Conservation (phyloP, 1,284 basidiomycete genomes). For the Ganoderma lingzhi region DNA sequence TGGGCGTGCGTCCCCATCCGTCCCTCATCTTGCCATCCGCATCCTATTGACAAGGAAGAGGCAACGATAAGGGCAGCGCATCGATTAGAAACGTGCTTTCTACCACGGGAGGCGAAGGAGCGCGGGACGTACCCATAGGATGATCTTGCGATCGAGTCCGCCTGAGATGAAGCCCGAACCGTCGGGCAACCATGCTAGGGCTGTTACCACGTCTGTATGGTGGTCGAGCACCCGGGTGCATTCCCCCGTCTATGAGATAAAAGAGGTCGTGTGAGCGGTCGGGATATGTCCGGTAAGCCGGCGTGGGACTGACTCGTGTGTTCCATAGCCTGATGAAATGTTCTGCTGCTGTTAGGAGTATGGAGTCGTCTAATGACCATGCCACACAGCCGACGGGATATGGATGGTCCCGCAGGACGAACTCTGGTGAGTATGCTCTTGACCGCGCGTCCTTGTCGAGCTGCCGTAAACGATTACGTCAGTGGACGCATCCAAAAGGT, state of each 20-base stretch:
- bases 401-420: slow-evolving; percentile 77
- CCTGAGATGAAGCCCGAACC: slow-evolving; percentile 91
- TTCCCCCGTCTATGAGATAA: slow-evolving; percentile 66
- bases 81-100: slow-evolving; percentile 9
- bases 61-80: slow-evolving; percentile 9
- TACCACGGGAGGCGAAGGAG: background rate
- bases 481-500: background rate
- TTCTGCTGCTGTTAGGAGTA: slow-evolving; percentile 85
- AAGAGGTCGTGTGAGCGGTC: slow-evolving; percentile 10
- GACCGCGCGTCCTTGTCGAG: slow-evolving; percentile 57
- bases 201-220: slow-evolving; percentile 88
- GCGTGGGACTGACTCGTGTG: slow-evolving; percentile 63
- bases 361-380: slow-evolving; percentile 90
- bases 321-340: slow-evolving; percentile 89
- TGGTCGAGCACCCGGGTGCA: slow-evolving; percentile 70
- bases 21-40: slow-evolving; percentile 75
- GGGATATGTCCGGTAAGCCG: background rate
- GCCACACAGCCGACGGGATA: slow-evolving; percentile 83
- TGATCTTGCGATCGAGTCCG: slow-evolving; percentile 88
- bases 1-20: slow-evolving; percentile 77
- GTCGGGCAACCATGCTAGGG: slow-evolving; percentile 90
- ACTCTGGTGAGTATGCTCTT: slow-evolving; percentile 67
- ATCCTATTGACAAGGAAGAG: slow-evolving; percentile 55
- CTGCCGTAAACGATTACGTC: slow-evolving; percentile 41
- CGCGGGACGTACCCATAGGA: slow-evolving; percentile 76